Base-by-base conservation (phyloP, 257 asterid species). In the Petunia secreta region DNA sequence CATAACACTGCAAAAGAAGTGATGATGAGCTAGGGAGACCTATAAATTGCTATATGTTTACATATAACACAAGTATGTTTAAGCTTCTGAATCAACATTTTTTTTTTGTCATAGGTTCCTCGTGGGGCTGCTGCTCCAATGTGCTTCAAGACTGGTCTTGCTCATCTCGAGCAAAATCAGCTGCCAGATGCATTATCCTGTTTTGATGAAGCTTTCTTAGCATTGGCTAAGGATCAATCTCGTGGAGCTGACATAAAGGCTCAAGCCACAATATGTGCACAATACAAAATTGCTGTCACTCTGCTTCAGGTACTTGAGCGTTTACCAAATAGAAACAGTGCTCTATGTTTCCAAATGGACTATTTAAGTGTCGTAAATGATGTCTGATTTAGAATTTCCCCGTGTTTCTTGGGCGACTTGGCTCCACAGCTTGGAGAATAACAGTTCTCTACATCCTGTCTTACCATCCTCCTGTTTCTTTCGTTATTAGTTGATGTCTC, bases 181-280 rank as follows among this genome's bases (percentile, higher is more conserved):
- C 97, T 96, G 77, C 90, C 99, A 79, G 99, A 96, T 91, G 99
- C 99, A 76, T 85, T 96, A 81, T 96, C 99, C 81, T 96, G 99
- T 86, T 96, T 94, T 50, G 99, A 96, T 73, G 99, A 96, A 85
- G 95, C 93, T 85, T 96, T 96, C 94, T 89, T 96, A 68, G 98
- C 99, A 68, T 85, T 96, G 83, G 99, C 99, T 69, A 96, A 96
- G 88, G 99, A 96, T 87, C 98, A 94, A 82, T 96, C 99, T 80
- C 99, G 99, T 71, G 99, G 97, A 87, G 98, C 92, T 82, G 99
- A 94, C 86, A 92, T 91, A 77, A 96, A 94, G 83, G 98, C 99
- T n/a, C 99, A 96, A 87, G 99, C 98, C 86, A 96, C 99, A 63
- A 96, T 96, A 81, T 94, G 98, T 86, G 99, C 99, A 81, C 99